Conservation (phyloP, 352 stramenopile species). For the Pythium biforme region DNA sequence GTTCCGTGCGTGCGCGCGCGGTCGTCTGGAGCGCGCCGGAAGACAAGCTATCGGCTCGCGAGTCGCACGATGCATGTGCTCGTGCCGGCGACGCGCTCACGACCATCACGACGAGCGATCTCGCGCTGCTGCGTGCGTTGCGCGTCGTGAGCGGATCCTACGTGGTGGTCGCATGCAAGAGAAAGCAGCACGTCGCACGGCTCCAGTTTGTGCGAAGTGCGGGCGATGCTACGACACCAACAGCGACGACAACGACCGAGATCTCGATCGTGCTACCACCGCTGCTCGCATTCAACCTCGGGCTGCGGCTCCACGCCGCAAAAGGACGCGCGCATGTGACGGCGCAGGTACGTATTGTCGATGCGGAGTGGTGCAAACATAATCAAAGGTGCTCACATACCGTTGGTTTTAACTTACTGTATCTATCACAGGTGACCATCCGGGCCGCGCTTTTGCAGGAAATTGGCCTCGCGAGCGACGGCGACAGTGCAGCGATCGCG, state of each 20-base stretch:
- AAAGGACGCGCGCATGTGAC: slow-evolving; percentile 23
- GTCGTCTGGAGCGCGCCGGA: slow-evolving; percentile 18
- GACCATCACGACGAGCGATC: slow-evolving; percentile 13
- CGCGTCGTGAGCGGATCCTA: slow-evolving; percentile 26
- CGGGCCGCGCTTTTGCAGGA: slow-evolving; percentile 40
- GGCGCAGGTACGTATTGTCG: slow-evolving; percentile 37
- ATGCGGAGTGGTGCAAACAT: too few species aligned
- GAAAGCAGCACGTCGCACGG: slow-evolving; percentile 15
- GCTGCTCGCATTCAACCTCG: slow-evolving; percentile 79
- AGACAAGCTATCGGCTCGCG: background rate
- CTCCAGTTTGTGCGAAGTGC: slow-evolving; percentile 15
- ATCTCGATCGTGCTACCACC: slow-evolving; percentile 44
- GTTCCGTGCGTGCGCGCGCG: slow-evolving; percentile 11
- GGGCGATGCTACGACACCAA: too few species aligned
- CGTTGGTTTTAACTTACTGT: too few species aligned
- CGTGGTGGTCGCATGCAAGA: slow-evolving; percentile 11
- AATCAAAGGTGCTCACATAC: too few species aligned
- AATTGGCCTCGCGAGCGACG: slow-evolving; percentile 36
- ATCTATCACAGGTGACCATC: slow-evolving; percentile 36
- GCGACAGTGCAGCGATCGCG: background rate
- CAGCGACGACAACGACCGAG: background rate
- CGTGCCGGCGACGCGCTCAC: slow-evolving; percentile 4
- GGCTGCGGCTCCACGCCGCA: slow-evolving; percentile 43
- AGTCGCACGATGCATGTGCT: background rate
- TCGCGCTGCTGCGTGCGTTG: slow-evolving; percentile 18